phyloP scores from a whole-genome alignment of 2,329 filamentous ascomycete species.

The Allantophomopsis lycopodina region DNA sequence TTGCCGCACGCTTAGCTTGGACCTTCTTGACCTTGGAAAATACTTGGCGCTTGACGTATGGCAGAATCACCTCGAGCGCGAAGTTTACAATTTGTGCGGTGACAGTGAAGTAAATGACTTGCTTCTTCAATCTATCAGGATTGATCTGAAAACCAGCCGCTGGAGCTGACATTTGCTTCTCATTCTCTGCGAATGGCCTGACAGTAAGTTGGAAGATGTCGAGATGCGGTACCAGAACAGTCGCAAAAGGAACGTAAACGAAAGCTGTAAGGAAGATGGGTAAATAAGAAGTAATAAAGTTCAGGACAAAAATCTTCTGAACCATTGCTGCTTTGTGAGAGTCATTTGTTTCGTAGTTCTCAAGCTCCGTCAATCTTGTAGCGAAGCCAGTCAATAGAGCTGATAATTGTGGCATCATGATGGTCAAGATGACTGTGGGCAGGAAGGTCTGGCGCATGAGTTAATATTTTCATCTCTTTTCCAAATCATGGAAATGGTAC shows the following conservation, averaged over 20 bases:
- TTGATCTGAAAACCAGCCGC: slow-evolving; percentile 66
- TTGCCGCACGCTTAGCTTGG: slow-evolving; percentile 44
- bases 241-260: slow-evolving; percentile 85
- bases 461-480: slow-evolving; percentile 15
- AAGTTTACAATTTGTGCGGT: slow-evolving; percentile 88
- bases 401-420: slow-evolving; percentile 66
- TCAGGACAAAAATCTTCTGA: slow-evolving; percentile 87
- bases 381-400: slow-evolving; percentile 65
- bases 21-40: slow-evolving; percentile 70
- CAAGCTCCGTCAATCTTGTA: slow-evolving; percentile 61
- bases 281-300: slow-evolving; percentile 93
- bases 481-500: too few species aligned
- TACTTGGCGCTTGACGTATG: slow-evolving; percentile 67
- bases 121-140: slow-evolving; percentile 67
- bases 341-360: slow-evolving; percentile 87
- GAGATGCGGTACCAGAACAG: slow-evolving; percentile 71
- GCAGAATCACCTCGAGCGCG: slow-evolving; percentile 70
- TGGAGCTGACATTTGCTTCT: slow-evolving; percentile 48
- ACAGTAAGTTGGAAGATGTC: slow-evolving; percentile 68
- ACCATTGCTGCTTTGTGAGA: slow-evolving; percentile 74
- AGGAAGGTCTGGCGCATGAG: slow-evolving; percentile 53
- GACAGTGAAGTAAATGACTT: slow-evolving; percentile 93
- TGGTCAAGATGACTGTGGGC: slow-evolving; percentile 77
- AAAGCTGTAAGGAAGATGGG: slow-evolving; percentile 88
- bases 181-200: slow-evolving; percentile 59